Evolutionary conservation across 2,329 filamentous ascomycete species (phyloP).

Genomic region (Drechslera avenae): DNA sequence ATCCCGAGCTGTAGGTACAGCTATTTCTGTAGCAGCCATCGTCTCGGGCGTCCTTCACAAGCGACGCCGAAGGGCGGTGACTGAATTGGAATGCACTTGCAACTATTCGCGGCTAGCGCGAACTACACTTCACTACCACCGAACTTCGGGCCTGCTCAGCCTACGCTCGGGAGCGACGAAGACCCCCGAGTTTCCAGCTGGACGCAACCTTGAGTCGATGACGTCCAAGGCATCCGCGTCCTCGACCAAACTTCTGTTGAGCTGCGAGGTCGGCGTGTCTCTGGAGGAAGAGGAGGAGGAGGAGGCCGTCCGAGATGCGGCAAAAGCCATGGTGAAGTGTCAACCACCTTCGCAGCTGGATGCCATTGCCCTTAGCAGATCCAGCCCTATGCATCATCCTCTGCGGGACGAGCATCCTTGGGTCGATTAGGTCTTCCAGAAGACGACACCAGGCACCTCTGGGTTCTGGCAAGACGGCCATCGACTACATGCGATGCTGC

Average conservation of each 20-base stretch:
- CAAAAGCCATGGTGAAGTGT: neutral
- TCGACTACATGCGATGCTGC: conserved; percentile 32
- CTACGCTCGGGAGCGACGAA: neutral
- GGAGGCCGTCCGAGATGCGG: neutral
- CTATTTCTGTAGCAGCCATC: conserved; percentile 10
- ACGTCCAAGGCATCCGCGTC: neutral
- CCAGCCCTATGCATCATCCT: conserved; percentile 18
- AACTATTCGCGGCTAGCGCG: conserved; percentile 17
- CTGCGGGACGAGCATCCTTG: conserved; percentile 19
- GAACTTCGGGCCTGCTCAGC: conserved; percentile 23
- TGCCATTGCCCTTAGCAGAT: neutral
- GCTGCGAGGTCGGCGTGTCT: neutral
- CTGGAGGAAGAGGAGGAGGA: neutral
- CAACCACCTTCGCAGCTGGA: neutral
- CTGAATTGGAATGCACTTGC: conserved; percentile 16
- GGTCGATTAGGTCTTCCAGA: conserved; percentile 11
- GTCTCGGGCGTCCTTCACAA: conserved; percentile 3
- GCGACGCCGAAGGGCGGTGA: conserved; percentile 34
- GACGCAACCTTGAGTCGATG: conserved; percentile 7
- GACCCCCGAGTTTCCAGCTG: conserved; percentile 8
- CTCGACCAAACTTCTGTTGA: neutral
- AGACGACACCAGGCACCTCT: conserved; percentile 8
- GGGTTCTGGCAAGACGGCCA: conserved; percentile 20
- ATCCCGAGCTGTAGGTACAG: neutral
- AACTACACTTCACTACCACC: conserved; percentile 18